Conservation (phyloP, 345 rosid genomes). For the Excoecaria cochinchinensis region DNA sequence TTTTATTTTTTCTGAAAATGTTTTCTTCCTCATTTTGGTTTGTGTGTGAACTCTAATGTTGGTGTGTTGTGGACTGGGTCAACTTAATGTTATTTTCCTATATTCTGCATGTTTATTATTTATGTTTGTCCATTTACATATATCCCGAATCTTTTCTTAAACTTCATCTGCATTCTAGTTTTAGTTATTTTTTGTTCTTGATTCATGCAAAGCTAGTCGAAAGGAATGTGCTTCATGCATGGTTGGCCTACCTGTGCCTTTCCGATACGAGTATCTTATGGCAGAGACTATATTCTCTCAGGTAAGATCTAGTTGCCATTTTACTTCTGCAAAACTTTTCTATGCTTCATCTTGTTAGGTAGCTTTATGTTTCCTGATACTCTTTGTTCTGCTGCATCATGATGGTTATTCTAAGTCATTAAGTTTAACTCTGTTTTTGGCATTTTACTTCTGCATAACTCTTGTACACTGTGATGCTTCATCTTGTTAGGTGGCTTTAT, state of each 20-base stretch:
- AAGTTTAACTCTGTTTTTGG: background rate
- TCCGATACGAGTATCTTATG: slow-evolving; percentile 95
- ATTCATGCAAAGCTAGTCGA: slow-evolving; percentile 92
- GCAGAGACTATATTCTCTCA: slow-evolving; percentile 98
- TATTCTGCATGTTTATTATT: background rate
- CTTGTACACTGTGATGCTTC: background rate
- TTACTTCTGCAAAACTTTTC: background rate
- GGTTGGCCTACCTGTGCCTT: slow-evolving; percentile 94
- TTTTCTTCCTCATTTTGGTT: background rate
- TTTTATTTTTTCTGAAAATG: background rate
- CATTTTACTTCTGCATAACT: background rate
- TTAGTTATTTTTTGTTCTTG: slow-evolving; percentile 46
- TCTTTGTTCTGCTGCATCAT: slow-evolving; percentile 1
- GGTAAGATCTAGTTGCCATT: slow-evolving; percentile 42
- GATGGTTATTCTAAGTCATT: background rate
- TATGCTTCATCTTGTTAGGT: background rate
- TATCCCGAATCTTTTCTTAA: background rate
- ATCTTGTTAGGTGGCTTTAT: background rate
- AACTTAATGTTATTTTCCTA: background rate
- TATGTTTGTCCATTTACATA: background rate
- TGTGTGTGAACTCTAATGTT: background rate
- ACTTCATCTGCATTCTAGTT: slow-evolving; percentile 13
- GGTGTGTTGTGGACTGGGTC: background rate
- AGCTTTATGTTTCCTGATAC: background rate
- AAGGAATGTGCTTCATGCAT: slow-evolving; percentile 96